These are phyloP conservation scores for Martiniozyma abietophila DNA, from an alignment of 805 yeast genomes.

Conservation along the genomic window DNA sequence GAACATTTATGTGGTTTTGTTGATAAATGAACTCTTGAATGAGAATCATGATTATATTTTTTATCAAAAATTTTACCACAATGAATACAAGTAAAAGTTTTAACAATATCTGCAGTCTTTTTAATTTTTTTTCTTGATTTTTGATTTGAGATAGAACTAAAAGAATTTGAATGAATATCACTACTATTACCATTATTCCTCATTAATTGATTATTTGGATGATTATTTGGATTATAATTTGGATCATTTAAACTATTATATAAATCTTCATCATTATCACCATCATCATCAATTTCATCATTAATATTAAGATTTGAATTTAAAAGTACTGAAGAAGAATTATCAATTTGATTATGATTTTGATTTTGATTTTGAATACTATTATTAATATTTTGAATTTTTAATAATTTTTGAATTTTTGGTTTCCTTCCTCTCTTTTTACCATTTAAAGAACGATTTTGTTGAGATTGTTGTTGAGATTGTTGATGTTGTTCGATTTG, in stretches of 20 bases:
- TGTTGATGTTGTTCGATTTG: no score
- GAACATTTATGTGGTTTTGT: conserved; percentile 12
- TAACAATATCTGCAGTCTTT: no score
- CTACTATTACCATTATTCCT: no score
- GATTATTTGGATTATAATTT: conserved; percentile 1
- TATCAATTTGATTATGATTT: no score
- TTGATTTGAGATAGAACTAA: no score
- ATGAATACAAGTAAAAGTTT: conserved; percentile 10
- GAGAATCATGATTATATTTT: conserved; percentile 14
- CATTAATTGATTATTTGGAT: conserved; percentile 3
- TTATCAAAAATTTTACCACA: conserved; percentile 13
- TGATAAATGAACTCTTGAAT: conserved; percentile 11
- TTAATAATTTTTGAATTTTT: no score
- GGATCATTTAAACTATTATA: conserved; percentile 2
- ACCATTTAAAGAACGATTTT: conserved; percentile 5
- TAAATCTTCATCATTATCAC: background rate
- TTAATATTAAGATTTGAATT: no score
- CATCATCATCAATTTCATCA: conserved; percentile 1
- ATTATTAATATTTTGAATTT: no score
- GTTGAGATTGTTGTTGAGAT: conserved; percentile 1
- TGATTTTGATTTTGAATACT: no score
- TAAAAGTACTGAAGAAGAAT: no score
- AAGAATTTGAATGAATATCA: no score
- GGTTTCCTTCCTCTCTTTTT: conserved; percentile 9
- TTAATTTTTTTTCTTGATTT: no score